Percentiles rank a stretch among this genome's conserved stretches.
Evolutionary conservation across 139 green algal species (phyloP).

Genomic region (Ulvella scutata): DNA sequence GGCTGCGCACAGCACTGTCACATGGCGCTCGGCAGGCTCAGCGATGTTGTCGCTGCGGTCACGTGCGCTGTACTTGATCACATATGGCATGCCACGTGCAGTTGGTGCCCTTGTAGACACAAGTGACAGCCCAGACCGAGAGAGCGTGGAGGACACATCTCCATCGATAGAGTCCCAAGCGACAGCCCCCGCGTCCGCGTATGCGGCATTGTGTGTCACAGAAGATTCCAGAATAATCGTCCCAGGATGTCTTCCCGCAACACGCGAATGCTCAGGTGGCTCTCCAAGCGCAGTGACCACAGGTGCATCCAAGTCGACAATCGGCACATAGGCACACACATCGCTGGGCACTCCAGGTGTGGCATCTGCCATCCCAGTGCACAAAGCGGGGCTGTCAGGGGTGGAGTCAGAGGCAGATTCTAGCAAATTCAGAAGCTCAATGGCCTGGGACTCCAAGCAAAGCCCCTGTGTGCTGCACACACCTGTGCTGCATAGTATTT

Average conservation of each 20-base stretch:
- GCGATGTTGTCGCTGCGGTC: slow-evolving; percentile 18
- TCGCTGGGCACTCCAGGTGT: too few species aligned
- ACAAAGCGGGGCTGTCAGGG: too few species aligned
- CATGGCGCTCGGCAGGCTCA: slow-evolving; percentile 7
- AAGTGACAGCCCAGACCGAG: not conserved
- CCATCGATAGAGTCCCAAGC: not conserved
- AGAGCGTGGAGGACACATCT: not conserved
- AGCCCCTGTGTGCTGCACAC: not conserved
- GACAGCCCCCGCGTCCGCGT: not conserved
- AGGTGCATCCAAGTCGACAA: not conserved
- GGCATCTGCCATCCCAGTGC: too few species aligned
- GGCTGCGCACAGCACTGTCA: slow-evolving; percentile 17
- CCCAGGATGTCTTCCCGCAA: not conserved
- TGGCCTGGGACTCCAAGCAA: not conserved
- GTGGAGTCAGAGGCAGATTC: not conserved
- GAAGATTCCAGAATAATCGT: not conserved
- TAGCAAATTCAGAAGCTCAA: not conserved
- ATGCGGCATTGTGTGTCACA: not conserved
- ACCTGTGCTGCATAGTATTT: not conserved
- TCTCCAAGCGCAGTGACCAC: not conserved
- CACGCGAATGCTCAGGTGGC: not conserved
- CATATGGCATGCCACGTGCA: slow-evolving; percentile 6
- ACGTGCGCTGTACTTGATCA: slow-evolving; percentile 19
- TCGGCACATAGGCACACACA: not conserved
- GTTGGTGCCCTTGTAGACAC: slow-evolving; percentile 7